Conservation (phyloP, 1,284 basidiomycete species). For the Apiotrichum veenhuisii region DNA sequence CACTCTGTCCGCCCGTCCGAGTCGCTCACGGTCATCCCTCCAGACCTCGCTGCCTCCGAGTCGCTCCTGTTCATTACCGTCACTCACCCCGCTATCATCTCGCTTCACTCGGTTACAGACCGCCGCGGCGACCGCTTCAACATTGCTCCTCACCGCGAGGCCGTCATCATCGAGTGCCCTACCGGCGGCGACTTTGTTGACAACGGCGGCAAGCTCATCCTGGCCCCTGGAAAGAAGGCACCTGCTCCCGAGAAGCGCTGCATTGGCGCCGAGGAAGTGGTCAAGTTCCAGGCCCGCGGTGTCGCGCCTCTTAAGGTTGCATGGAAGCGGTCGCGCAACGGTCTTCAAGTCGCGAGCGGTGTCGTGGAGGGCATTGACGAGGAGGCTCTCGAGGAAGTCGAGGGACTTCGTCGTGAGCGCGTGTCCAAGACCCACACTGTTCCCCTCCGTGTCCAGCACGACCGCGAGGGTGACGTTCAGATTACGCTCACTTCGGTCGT, state of each 20-base stretch:
- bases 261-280: conserved; percentile 62
- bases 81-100: conserved; percentile 65
- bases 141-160: conserved; percentile 59
- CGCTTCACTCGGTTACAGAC: conserved; percentile 69
- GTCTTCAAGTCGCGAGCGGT: conserved; percentile 58
- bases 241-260: conserved; percentile 58
- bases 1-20: conserved; percentile 41
- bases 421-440: conserved; percentile 40
- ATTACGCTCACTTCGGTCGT: conserved; percentile 39
- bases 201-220: conserved; percentile 22
- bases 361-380: conserved; percentile 79
- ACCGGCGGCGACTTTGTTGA: conserved; percentile 52
- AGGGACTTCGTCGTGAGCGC: conserved; percentile 28
- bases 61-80: conserved; percentile 68
- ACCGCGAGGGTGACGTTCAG: conserved; percentile 50
- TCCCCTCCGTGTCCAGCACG: conserved; percentile 36
- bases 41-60: conserved; percentile 64
- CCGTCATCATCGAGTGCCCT: conserved; percentile 78
- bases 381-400: conserved; percentile 31
- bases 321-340: conserved; percentile 59
- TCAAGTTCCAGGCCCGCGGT: conserved; percentile 66
- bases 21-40: conserved; percentile 37
- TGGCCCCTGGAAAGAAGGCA: conserved; percentile 30
- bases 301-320: conserved; percentile 72
- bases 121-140: conserved; percentile 62